Evolutionary conservation across 345 rosid genomes (phyloP), one percentile per base, ranked within the genome.

Genomic region (Streptanthus diversifolius): DNA sequence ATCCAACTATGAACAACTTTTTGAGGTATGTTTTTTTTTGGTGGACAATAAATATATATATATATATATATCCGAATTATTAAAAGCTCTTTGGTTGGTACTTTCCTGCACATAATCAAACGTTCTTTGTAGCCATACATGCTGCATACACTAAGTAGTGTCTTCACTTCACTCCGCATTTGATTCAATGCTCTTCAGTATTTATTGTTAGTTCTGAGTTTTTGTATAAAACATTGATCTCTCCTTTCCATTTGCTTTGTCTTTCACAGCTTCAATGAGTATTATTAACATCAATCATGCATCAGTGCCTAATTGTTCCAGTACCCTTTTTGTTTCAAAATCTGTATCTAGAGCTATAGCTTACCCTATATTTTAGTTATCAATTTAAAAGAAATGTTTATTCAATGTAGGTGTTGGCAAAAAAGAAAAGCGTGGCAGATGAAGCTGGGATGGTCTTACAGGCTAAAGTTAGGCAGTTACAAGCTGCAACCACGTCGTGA

Each of bases 1-100:
- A 77, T 95, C 98, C 11, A 95, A 92, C 73, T 95, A 87, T 74
- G 98, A 92, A 39, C 99, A 92, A 69, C 99, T 95, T 29, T 73
- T 87, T 41, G 99, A 92, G 98, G 99, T 92, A 81, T 13, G 72
- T n/a, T n/a, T n/a, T n/a, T 44, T 66, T 68, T 18, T 1, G 9
- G 11, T 11, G 17, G n/a, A 22, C n/a, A n/a, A n/a, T n/a, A n/a
- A n/a, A n/a, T n/a, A n/a, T n/a, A n/a, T n/a, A n/a, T n/a, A n/a
- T n/a, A 5, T 29, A 4, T 29, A 3, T 3, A 0, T 40, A 41
- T 36, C 4, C 25, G 24, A 51, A 9, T 25, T 32, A 10, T 36
- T 11, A 0, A 0, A 7, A 29, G 22, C 49, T 22, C 14, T 52
- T 52, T 52, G 57, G 57, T 25, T 25, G 35, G 18, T 25, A 27